Evolutionary conservation across 495 filamentous ascomycete species (phyloP).

Genomic region (Aspergillus ellipticus): DNA sequence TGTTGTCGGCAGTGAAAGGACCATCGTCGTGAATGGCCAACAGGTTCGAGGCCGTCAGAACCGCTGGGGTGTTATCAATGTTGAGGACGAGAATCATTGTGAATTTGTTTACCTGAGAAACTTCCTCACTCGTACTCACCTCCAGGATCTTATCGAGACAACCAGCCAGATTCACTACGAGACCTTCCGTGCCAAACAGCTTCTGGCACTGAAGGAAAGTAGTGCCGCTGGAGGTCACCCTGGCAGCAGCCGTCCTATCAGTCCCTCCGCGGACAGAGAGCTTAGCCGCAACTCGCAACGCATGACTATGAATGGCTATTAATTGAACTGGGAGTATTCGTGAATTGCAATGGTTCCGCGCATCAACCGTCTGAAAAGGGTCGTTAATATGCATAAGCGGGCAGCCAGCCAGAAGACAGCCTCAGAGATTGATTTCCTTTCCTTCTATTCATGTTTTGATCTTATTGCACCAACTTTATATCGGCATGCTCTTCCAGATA

Average conservation of each 20-base stretch:
- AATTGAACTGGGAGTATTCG: constrained; percentile 25
- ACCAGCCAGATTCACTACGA: constrained; percentile 99
- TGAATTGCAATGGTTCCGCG: constrained; percentile 11
- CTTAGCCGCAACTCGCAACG: constrained; percentile 94
- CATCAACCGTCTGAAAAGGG: constrained; percentile 13
- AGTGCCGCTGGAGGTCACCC: constrained; percentile 74
- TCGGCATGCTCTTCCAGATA: constrained; percentile 46
- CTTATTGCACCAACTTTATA: constrained; percentile 27
- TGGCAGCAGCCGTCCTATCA: constrained; percentile 83
- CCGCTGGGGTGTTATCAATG: constrained; percentile 99
- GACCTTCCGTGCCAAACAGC: constrained; percentile 98
- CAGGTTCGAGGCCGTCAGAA: constrained; percentile 98
- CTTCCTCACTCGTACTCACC: constrained; percentile 94
- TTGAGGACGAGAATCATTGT: constrained; percentile 99
- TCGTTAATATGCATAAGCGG: constrained; percentile 4
- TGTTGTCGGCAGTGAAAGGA: constrained; percentile 96
- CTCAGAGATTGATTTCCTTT: constrained; percentile 12
- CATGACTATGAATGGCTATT: constrained; percentile 98
- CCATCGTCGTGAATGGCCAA: constrained; percentile 94
- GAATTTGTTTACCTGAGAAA: constrained; percentile 98
- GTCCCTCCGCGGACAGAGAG: constrained; percentile 87
- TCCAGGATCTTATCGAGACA: constrained; percentile 97
- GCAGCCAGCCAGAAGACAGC: constrained; percentile 11
- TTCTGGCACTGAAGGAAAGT: constrained; percentile 96
- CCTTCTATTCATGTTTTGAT: constrained; percentile 15